A percentile compares a stretch with the other conserved stretches of the same genome.
phyloP scores from a whole-genome alignment of 2,329 filamentous ascomycete species.

The Pestalotiopsis sp. region DNA sequence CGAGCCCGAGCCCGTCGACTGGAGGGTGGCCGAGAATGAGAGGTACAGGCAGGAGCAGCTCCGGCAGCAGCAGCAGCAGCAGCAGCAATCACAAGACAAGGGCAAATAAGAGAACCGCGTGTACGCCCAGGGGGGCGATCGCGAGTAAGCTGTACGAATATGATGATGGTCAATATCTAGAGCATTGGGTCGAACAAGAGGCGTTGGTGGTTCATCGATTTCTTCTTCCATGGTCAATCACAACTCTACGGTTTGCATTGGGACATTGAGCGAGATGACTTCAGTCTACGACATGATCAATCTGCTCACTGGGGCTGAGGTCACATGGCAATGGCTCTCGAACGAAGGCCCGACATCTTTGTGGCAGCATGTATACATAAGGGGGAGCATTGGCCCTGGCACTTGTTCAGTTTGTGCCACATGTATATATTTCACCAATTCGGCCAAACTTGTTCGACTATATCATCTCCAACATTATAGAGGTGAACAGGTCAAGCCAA shows the following conservation, averaged over 20 bases:
- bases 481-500: too few species aligned
- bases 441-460: too few species aligned
- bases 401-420: neutral
- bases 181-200: constrained; percentile 9
- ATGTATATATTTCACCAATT: neutral
- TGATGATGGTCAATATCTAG: neutral
- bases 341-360: neutral
- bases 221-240: neutral
- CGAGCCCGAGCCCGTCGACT: constrained; percentile 61
- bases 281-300: neutral
- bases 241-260: neutral
- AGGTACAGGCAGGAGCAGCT: constrained; percentile 48
- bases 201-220: constrained; percentile 11
- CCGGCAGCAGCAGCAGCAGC: constrained; percentile 62
- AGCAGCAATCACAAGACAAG: constrained; percentile 36
- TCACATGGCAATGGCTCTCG: neutral
- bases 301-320: neutral
- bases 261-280: neutral
- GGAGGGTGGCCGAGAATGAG: constrained; percentile 66
- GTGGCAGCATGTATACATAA: neutral
- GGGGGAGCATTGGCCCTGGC: neutral
- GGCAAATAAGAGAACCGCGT: neutral
- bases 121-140: neutral
- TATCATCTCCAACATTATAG: neutral
- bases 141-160: constrained; percentile 7